Conservation (phyloP, 2,329 filamentous ascomycete species). For the Eurotiales sp. region DNA sequence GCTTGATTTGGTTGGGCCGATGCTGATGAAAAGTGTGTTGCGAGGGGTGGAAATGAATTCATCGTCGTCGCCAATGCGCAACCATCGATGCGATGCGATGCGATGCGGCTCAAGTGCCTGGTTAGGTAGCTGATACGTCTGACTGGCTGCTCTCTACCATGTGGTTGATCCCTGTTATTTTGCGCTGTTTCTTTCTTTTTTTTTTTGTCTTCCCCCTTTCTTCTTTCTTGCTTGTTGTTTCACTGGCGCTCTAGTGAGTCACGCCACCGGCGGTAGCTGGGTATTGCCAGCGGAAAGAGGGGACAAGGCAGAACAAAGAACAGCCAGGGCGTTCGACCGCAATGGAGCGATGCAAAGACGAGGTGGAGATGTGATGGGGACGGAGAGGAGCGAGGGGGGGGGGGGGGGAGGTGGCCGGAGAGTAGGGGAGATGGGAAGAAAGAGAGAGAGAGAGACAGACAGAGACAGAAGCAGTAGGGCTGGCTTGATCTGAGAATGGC, state of each 20-base stretch:
- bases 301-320: constrained; percentile 6
- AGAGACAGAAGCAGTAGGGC: not conserved
- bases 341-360: not conserved
- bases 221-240: not conserved
- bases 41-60: constrained; percentile 11
- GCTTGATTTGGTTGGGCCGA: not conserved
- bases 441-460: not conserved
- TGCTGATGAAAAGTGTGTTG: not conserved
- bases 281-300: not conserved
- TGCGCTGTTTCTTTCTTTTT: not conserved
- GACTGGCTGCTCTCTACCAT: not conserved
- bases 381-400: not conserved
- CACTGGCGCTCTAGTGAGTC: not conserved
- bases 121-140: not conserved
- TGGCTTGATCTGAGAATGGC: not conserved
- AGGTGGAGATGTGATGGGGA: not conserved
- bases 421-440: no score
- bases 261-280: not conserved
- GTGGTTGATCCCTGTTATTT: no score
- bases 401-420: not conserved
- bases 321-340: not conserved
- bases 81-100: constrained; percentile 8
- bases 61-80: constrained; percentile 9
- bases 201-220: no score
- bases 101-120: constrained; percentile 5